A percentile compares a stretch with the other conserved stretches of the same genome.
phyloP scores from a whole-genome alignment of 331 rosid species.

The Phaseolus coccineus region DNA sequence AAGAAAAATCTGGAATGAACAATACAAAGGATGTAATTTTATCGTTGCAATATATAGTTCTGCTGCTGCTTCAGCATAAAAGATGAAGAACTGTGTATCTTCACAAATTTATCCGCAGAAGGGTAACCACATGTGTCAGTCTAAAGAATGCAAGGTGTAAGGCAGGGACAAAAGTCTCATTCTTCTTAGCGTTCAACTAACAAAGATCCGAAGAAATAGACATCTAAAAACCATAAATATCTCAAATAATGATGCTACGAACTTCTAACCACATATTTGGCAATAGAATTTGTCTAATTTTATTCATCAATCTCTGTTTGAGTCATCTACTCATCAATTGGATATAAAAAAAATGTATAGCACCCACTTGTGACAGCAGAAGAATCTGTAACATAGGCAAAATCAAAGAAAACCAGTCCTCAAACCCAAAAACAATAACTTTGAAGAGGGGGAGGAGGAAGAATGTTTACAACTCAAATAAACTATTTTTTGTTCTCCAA shows the following conservation, averaged over 20 bases:
- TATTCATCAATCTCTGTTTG: slow-evolving; percentile 1
- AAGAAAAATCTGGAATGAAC: slow-evolving; percentile 18
- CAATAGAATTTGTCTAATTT: neutral
- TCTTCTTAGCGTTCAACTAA: slow-evolving; percentile 11
- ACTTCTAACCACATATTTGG: slow-evolving; percentile 28
- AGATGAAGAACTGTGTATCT: slow-evolving; percentile 20
- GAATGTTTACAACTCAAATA: neutral
- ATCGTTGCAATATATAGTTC: slow-evolving; percentile 19
- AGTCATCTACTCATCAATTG: slow-evolving; percentile 13
- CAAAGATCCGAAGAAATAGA: neutral
- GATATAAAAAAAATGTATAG: slow-evolving; percentile 13
- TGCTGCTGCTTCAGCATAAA: neutral
- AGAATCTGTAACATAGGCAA: slow-evolving; percentile 18
- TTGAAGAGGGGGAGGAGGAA: slow-evolving; percentile 13
- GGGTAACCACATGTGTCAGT: neutral
- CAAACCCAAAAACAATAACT: slow-evolving; percentile 8
- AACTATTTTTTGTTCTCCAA: slow-evolving; percentile 3
- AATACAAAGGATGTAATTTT: slow-evolving; percentile 18
- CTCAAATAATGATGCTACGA: slow-evolving; percentile 31
- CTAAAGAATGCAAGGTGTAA: slow-evolving; percentile 14
- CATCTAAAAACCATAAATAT: slow-evolving; percentile 8
- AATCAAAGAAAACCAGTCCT: slow-evolving; percentile 32
- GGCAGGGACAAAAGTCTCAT: slow-evolving; percentile 12
- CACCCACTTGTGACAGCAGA: slow-evolving; percentile 2
- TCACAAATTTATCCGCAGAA: neutral